phyloP scores from a whole-genome alignment of 768 basidiomycete genomes.

The Lactarius hatsudake region DNA sequence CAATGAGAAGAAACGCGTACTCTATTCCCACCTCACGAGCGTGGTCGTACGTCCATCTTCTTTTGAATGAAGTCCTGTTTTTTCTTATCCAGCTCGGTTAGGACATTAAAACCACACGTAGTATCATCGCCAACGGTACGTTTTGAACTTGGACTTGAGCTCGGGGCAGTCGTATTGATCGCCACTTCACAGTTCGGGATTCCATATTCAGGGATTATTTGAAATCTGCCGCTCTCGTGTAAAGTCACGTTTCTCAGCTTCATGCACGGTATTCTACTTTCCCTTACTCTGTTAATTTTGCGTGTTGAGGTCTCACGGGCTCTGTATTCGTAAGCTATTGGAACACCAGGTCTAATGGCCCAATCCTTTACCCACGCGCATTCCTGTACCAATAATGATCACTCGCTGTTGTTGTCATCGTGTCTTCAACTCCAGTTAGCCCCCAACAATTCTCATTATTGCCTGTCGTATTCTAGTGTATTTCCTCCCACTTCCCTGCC shows the following conservation, averaged over 20 bases:
- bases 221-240: constrained; percentile 39
- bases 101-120: constrained; percentile 83
- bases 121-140: constrained; percentile 77
- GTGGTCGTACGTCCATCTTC: constrained; percentile 52
- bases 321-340: constrained; percentile 17
- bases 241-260: constrained; percentile 7
- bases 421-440: constrained; percentile 2
- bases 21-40: constrained; percentile 80
- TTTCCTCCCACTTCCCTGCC: background rate
- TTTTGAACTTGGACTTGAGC: background rate
- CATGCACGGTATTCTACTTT: constrained; percentile 4
- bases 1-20: constrained; percentile 74
- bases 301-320: constrained; percentile 1
- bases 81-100: constrained; percentile 31
- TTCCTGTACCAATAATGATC: constrained; percentile 22
- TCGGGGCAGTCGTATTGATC: background rate
- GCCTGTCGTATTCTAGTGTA: constrained; percentile 20
- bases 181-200: constrained; percentile 32
- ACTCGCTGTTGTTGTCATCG: constrained; percentile 8
- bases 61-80: background rate
- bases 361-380: constrained; percentile 6
- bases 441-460: constrained; percentile 2
- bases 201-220: constrained; percentile 40
- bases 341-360: constrained; percentile 15
- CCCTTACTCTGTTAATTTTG: constrained; percentile 3